phyloP scores from a whole-genome alignment of 2,329 filamentous ascomycete species.

The Trichophyton simii region DNA sequence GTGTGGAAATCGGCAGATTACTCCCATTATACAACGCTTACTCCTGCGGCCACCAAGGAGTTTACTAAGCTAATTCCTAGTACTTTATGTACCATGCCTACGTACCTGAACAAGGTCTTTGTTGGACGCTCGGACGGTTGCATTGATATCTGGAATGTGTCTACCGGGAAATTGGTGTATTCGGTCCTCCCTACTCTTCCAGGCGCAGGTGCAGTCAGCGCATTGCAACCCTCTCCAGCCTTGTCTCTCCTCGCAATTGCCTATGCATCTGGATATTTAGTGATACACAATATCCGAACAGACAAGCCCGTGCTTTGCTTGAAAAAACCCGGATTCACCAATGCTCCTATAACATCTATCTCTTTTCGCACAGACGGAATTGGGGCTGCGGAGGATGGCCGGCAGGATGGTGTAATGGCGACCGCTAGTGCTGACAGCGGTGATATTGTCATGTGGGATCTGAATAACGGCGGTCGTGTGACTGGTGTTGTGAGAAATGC shows the following conservation, averaged over 20 bases:
- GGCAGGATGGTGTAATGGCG: conserved; percentile 82
- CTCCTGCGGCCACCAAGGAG: conserved; percentile 44
- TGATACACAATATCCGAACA: conserved; percentile 67
- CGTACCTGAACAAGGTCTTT: conserved; percentile 91
- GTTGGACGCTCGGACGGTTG: conserved; percentile 76
- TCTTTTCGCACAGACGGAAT: conserved; percentile 81
- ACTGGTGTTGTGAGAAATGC: conserved; percentile 78
- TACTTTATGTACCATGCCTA: conserved; percentile 76
- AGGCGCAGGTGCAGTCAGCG: conserved; percentile 69
- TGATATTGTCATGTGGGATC: conserved; percentile 91
- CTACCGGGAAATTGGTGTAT: conserved; percentile 79
- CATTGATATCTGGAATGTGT: conserved; percentile 96
- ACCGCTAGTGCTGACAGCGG: conserved; percentile 68
- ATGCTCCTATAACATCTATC: conserved; percentile 60
- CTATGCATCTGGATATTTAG: conserved; percentile 64
- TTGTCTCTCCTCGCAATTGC: conserved; percentile 79
- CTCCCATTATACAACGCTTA: conserved; percentile 82
- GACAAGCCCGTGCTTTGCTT: conserved; percentile 62
- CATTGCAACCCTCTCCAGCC: conserved; percentile 70
- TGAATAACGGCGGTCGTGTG: conserved; percentile 77
- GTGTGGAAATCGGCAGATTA: conserved; percentile 75
- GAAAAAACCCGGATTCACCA: conserved; percentile 49
- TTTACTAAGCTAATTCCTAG: conserved; percentile 58
- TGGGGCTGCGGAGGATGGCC: conserved; percentile 78
- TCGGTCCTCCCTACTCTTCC: conserved; percentile 67